Evolutionary conservation across 495 filamentous ascomycete genomes (phyloP).

Genomic region (Annulohypoxylon bovei): DNA sequence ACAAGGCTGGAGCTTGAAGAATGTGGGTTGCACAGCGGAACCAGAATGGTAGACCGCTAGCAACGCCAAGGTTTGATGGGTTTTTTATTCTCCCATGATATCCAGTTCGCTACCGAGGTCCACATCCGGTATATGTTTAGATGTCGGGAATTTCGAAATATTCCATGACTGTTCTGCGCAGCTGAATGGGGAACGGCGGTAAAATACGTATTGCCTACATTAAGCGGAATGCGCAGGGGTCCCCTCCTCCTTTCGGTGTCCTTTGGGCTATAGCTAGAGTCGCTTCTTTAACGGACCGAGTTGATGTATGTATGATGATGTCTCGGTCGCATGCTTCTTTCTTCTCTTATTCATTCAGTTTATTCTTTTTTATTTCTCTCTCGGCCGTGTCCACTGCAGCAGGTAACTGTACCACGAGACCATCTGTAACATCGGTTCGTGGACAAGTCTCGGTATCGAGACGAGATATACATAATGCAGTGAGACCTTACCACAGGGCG

Average conservation of each 20-base stretch:
- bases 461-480: conserved; percentile 40
- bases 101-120: conserved; percentile 40
- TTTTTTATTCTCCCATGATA: conserved; percentile 34
- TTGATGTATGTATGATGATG: conserved; percentile 44
- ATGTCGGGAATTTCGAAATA: conserved; percentile 31
- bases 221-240: conserved; percentile 40
- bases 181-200: conserved; percentile 41
- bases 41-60: conserved; percentile 35
- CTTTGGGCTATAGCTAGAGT: conserved; percentile 29
- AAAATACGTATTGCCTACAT: conserved; percentile 46
- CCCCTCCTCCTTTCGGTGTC: conserved; percentile 39
- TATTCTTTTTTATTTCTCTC: conserved; percentile 2
- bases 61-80: conserved; percentile 34
- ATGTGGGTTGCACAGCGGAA: conserved; percentile 29
- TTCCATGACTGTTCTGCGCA: conserved; percentile 41
- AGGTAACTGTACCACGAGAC: conserved; percentile 42
- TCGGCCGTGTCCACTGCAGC: conserved; percentile 22
- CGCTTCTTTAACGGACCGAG: conserved; percentile 43
- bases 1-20: conserved; percentile 31
- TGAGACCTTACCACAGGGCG: conserved; percentile 40
- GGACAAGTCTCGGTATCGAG: conserved; percentile 41
- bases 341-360: conserved; percentile 2
- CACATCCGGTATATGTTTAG: conserved; percentile 38
- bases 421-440: conserved; percentile 37
- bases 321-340: conserved; percentile 39